Evolutionary conservation across 768 basidiomycete genomes (phyloP).

Genomic region (Gloeostereum incarnatum): DNA sequence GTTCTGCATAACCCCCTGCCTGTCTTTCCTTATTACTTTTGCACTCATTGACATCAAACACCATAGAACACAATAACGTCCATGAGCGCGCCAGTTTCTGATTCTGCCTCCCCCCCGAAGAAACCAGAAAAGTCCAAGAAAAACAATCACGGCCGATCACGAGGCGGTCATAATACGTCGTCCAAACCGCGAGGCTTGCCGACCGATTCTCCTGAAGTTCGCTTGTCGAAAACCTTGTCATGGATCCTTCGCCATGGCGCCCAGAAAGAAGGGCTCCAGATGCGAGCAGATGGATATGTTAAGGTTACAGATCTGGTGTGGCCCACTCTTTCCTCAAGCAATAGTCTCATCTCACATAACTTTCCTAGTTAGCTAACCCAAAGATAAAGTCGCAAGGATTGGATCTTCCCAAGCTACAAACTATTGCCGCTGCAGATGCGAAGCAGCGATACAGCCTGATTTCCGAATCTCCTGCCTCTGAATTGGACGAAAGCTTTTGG

Average conservation of each 20-base stretch:
- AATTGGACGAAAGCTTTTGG: constrained; percentile 32
- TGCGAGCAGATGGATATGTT: constrained; percentile 83
- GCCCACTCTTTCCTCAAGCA: constrained; percentile 8
- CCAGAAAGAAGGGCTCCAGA: constrained; percentile 57
- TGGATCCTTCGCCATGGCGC: constrained; percentile 93
- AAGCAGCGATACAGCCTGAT: constrained; percentile 60
- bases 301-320: constrained; percentile 76
- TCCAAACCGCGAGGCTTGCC: constrained; percentile 50
- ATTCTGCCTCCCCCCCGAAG: too few species aligned
- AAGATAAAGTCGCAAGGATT: constrained; percentile 48
- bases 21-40: too few species aligned
- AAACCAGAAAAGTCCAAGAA: too few species aligned
- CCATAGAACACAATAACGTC: too few species aligned
- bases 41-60: too few species aligned
- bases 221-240: constrained; percentile 78
- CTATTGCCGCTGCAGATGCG: constrained; percentile 56
- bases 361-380: constrained; percentile 55
- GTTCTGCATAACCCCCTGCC: too few species aligned
- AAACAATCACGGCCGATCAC: too few species aligned
- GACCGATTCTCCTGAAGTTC: constrained; percentile 57
- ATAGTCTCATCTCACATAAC: background rate
- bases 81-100: too few species aligned
- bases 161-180: too few species aligned
- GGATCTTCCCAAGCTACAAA: constrained; percentile 42
- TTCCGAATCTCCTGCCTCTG: constrained; percentile 18